Base-by-base conservation (phyloP, 345 rosid species). In the Boechera stricta region DNA sequence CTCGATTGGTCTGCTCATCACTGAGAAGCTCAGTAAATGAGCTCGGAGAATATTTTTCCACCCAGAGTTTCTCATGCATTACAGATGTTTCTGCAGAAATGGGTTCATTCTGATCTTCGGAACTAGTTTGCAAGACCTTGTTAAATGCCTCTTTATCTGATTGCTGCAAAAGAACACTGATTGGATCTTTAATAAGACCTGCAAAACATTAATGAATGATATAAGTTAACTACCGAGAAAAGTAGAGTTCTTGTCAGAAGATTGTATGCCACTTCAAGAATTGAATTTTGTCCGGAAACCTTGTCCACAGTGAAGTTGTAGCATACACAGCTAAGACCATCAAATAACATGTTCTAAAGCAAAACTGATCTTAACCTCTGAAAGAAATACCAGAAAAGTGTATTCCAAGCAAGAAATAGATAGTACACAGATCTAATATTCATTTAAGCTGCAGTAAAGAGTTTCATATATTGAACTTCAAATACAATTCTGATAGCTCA, bases 1-100 rank as follows among this genome's bases (percentile, higher is more conserved):
- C 98, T 41, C 99, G 94, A 81, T 95, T 95, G 64, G 98, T 95
- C 63, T 86, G 92, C 77, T 95, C 99, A 82, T 92, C 99, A 77
- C 99, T 92, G 63, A 95, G 96, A 64, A 95, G 97, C 88, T 95
- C 99, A 6, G 96, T 91, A 69, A 95, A 95, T 70, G 97, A 90
- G 78, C 80, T 84, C 48, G 99, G 99, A 84, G 97, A 85, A 82
- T 95, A 92, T 75, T 91, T 91, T 41, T 95, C 97, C 47, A 92
- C 98, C 99, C 99, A 95, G 60, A 95, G 97, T 74, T 86, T 82
- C 71, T 92, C 92, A 68, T 78, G 82, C 58, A 81, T 58, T 7
- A 79, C 77, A 65, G 88, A 79, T 49, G 82, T 75, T 73, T 85
- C 90, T 28, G 82, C 78, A 55, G 81, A 80, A 73, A 77, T 48